phyloP scores from a whole-genome alignment of 2,329 filamentous ascomycete species.

The Fusarium bactridioides region DNA sequence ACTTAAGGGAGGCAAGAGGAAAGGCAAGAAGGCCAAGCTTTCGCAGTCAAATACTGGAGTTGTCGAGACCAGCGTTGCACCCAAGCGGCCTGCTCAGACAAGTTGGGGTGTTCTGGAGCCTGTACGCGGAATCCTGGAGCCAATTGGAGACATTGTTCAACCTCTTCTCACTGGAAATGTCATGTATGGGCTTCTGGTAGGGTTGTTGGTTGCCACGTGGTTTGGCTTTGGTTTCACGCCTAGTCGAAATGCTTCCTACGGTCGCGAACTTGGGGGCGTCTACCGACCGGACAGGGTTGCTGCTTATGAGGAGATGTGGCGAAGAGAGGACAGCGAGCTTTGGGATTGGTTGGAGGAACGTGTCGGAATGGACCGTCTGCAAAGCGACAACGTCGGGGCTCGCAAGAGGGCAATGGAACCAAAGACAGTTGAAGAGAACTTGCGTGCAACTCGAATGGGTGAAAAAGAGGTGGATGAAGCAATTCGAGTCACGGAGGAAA shows the following conservation, averaged over 20 bases:
- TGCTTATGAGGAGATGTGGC: constrained; percentile 94
- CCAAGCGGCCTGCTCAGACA: constrained; percentile 54
- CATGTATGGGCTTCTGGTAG: constrained; percentile 76
- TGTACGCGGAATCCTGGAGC: constrained; percentile 72
- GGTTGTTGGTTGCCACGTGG: constrained; percentile 78
- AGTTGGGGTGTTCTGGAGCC: constrained; percentile 87
- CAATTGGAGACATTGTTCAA: constrained; percentile 72
- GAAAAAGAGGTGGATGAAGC: constrained; percentile 80
- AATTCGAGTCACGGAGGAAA: constrained; percentile 86
- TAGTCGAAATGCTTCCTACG: constrained; percentile 49
- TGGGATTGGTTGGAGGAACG: constrained; percentile 95
- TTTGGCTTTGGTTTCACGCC: constrained; percentile 67
- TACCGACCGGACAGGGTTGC: constrained; percentile 71
- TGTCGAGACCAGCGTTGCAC: constrained; percentile 49
- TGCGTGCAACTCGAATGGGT: constrained; percentile 69
- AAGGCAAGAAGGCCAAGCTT: constrained; percentile 60
- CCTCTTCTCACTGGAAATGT: constrained; percentile 80
- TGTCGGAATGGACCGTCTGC: constrained; percentile 72
- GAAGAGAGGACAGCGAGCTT: constrained; percentile 82
- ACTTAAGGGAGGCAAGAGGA: constrained; percentile 67
- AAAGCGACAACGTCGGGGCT: constrained; percentile 43
- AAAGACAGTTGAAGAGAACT: constrained; percentile 66
- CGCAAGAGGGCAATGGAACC: constrained; percentile 62
- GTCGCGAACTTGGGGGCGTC: constrained; percentile 41
- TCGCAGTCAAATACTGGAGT: constrained; percentile 55